A percentile compares a stretch with the other conserved stretches of the same genome.
phyloP scores from a whole-genome alignment of 2,329 filamentous ascomycete species.

The Pseudodiploospora longispora region DNA sequence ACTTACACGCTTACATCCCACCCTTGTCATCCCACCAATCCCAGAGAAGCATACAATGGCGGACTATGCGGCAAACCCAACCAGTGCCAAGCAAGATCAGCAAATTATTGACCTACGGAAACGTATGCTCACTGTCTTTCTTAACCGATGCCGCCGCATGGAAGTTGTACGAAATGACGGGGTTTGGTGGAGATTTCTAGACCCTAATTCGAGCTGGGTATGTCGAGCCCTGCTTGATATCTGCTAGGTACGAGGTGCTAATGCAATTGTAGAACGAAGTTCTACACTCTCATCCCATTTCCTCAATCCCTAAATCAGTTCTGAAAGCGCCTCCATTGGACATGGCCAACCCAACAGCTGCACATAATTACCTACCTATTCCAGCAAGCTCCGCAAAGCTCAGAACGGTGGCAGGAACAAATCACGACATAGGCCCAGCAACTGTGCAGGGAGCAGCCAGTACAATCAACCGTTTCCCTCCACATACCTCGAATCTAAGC shows the following conservation, averaged over 20 bases:
- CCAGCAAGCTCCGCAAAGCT: slow-evolving; percentile 82
- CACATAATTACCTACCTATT: slow-evolving; percentile 79
- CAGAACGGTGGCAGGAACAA: slow-evolving; percentile 44
- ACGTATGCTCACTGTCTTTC: slow-evolving; percentile 90
- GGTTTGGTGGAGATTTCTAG: slow-evolving; percentile 95
- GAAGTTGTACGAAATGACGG: slow-evolving; percentile 85
- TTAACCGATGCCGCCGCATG: slow-evolving; percentile 91
- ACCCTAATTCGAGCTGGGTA: slow-evolving; percentile 98
- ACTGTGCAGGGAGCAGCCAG: slow-evolving; percentile 41
- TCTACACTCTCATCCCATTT: slow-evolving; percentile 81
- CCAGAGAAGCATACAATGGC: slow-evolving; percentile 99
- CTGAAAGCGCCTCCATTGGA: slow-evolving; percentile 93
- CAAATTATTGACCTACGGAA: slow-evolving; percentile 95
- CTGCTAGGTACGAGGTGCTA: slow-evolving; percentile 8
- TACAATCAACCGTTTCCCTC: slow-evolving; percentile 72
- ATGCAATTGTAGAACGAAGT: slow-evolving; percentile 66
- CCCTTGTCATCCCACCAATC: slow-evolving; percentile 90
- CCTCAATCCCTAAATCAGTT: slow-evolving; percentile 87
- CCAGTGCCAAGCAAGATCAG: slow-evolving; percentile 93
- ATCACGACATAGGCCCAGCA: slow-evolving; percentile 26
- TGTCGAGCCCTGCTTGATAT: slow-evolving; percentile 10
- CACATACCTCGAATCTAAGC: slow-evolving; percentile 63
- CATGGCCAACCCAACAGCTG: slow-evolving; percentile 82
- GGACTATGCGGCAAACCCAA: slow-evolving; percentile 95
- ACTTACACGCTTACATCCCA: slow-evolving; percentile 85